A percentile compares a stretch with the other conserved stretches of the same genome.
Evolutionary conservation across 108 stramenopile genomes (phyloP).

Genomic region (Cyclotella cryptica): DNA sequence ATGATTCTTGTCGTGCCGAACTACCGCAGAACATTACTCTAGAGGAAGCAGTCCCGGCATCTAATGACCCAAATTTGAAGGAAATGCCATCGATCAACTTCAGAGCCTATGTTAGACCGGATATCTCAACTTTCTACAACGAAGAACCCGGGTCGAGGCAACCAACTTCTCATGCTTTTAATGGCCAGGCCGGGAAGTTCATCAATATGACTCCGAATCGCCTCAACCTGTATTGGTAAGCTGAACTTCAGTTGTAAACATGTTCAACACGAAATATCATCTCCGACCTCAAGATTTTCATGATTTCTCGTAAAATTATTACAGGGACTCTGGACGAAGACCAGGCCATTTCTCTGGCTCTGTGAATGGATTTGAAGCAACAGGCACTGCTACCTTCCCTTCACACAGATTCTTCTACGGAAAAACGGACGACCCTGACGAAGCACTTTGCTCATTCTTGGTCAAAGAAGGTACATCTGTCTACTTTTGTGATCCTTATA

Average conservation of each 20-base stretch:
- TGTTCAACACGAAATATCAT: not conserved
- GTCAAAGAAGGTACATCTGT: conserved; percentile 38
- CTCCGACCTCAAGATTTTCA: not conserved
- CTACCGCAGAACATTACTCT: not conserved
- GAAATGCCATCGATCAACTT: conserved; percentile 30
- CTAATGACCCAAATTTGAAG: conserved; percentile 10
- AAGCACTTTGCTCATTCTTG: conserved; percentile 34
- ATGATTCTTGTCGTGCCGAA: not conserved
- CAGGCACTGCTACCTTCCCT: conserved; percentile 70
- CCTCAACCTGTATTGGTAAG: conserved; percentile 63
- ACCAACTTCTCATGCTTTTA: conserved; percentile 47
- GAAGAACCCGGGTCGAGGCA: conserved; percentile 32
- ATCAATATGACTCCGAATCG: conserved; percentile 67
- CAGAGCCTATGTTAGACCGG: conserved; percentile 75
- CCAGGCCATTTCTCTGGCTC: conserved; percentile 34
- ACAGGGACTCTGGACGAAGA: conserved; percentile 43
- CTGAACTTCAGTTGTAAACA: not conserved
- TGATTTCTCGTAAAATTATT: not conserved
- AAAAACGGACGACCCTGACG: conserved; percentile 17
- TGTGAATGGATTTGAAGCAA: conserved; percentile 53
- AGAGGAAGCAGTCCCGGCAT: conserved; percentile 2
- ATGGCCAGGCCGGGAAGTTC: conserved; percentile 76
- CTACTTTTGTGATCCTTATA: conserved; percentile 70
- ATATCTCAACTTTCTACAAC: conserved; percentile 68
- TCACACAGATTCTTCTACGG: conserved; percentile 59